phyloP scores from a whole-genome alignment of 768 basidiomycete species.

The Phlebiopsis gigantea region DNA sequence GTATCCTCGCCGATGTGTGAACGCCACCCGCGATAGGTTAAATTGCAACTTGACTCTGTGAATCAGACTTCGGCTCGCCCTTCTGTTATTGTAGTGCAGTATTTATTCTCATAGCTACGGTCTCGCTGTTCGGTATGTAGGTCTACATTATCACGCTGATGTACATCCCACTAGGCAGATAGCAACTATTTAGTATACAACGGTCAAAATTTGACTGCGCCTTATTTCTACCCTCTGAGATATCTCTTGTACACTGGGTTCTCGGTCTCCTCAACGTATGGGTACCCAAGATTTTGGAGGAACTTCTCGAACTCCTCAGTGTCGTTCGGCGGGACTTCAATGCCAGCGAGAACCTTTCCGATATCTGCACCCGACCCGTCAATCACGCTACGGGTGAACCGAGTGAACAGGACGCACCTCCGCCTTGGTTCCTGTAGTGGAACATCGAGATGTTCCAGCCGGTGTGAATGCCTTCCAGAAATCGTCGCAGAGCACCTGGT shows the following conservation, averaged over 20 bases:
- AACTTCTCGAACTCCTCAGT: slow-evolving; percentile 66
- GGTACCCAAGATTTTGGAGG: slow-evolving; percentile 74
- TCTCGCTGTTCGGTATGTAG: too few species aligned
- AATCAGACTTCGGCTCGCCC: too few species aligned
- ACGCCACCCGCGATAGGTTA: background rate
- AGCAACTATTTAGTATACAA: background rate
- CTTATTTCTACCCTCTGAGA: slow-evolving; percentile 39
- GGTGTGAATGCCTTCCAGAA: slow-evolving; percentile 73
- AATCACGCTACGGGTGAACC: background rate
- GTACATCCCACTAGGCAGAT: too few species aligned
- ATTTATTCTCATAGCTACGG: too few species aligned
- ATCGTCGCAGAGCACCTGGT: slow-evolving; percentile 86
- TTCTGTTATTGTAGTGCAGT: too few species aligned
- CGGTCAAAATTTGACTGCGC: background rate
- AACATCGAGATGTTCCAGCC: slow-evolving; percentile 96
- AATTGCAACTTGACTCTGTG: background rate
- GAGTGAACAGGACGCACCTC: slow-evolving; percentile 49
- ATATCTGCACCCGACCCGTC: slow-evolving; percentile 53
- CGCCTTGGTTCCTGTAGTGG: slow-evolving; percentile 97
- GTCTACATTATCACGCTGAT: too few species aligned
- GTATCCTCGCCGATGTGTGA: slow-evolving; percentile 48
- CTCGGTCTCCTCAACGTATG: slow-evolving; percentile 89
- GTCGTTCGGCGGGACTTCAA: slow-evolving; percentile 80
- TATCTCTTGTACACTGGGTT: slow-evolving; percentile 82
- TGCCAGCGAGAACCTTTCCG: slow-evolving; percentile 88